These are phyloP conservation scores for Podospora pseudoanserina DNA, from an alignment of 495 filamentous ascomycete species.

Conservation along the genomic window DNA sequence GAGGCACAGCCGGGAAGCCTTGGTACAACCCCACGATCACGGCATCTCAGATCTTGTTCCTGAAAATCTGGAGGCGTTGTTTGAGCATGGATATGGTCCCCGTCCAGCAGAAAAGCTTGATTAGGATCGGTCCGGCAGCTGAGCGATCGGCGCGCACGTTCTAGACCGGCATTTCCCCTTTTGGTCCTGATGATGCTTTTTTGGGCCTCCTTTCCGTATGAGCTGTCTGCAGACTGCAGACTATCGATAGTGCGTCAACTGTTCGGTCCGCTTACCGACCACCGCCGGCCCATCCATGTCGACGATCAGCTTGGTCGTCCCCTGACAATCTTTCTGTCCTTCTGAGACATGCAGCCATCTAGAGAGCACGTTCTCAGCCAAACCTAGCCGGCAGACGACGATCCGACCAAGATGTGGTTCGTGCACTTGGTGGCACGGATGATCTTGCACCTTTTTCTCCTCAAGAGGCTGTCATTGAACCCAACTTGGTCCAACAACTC, in stretches of 20 bases:
- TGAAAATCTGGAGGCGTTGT: background rate
- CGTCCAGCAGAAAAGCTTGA: slow-evolving; percentile 2
- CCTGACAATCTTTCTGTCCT: slow-evolving; percentile 8
- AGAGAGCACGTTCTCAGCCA: slow-evolving; percentile 9
- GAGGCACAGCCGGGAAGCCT: background rate
- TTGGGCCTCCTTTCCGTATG: background rate
- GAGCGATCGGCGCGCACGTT: slow-evolving; percentile 10
- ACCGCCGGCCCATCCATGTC: background rate
- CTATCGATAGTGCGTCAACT: background rate
- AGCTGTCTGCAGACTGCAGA: background rate
- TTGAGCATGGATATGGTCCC: background rate
- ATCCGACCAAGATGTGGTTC: background rate
- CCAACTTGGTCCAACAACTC: background rate
- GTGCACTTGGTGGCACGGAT: background rate
- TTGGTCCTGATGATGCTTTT: background rate
- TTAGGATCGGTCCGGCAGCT: slow-evolving; percentile 4
- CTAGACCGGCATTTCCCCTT: background rate
- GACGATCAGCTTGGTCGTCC: background rate
- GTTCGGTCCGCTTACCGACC: slow-evolving; percentile 1
- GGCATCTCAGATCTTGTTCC: slow-evolving; percentile 13
- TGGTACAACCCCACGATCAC: slow-evolving; percentile 24
- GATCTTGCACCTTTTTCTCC: background rate
- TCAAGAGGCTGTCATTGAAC: background rate
- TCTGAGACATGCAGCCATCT: slow-evolving; percentile 10
- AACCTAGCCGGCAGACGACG: background rate